Evolutionary conservation across 129 eudicot species (phyloP).

Genomic region (Apium graveolens): DNA sequence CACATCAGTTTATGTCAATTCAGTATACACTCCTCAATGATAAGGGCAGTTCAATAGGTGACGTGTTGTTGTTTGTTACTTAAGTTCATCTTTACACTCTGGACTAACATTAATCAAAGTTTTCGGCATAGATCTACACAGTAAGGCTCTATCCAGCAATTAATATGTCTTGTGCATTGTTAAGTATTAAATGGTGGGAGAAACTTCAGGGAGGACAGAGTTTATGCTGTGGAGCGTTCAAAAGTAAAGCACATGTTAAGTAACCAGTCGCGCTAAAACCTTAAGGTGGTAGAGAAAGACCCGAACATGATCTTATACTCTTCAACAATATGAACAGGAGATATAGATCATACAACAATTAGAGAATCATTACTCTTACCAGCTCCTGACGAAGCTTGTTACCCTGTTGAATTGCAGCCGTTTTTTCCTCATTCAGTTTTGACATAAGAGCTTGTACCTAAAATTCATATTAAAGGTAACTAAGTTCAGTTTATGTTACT

Average conservation of each 20-base stretch:
- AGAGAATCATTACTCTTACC: constrained; percentile 37
- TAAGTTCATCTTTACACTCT: not conserved
- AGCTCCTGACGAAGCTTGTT: constrained; percentile 62
- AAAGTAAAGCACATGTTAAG: not conserved
- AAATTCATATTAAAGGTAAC: constrained; percentile 9
- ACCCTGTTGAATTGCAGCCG: constrained; percentile 53
- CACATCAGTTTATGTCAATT: not conserved
- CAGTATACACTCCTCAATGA: too few species aligned
- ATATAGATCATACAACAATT: not conserved
- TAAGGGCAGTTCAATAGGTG: not conserved
- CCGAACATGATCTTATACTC: too few species aligned
- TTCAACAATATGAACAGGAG: too few species aligned
- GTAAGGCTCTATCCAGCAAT: too few species aligned
- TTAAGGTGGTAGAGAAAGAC: too few species aligned
- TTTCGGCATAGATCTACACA: too few species aligned
- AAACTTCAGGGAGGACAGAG: not conserved
- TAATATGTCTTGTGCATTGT: not conserved
- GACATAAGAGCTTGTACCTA: constrained; percentile 59
- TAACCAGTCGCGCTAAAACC: too few species aligned
- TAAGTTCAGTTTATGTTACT: not conserved
- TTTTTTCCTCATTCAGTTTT: constrained; percentile 66
- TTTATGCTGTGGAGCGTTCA: not conserved
- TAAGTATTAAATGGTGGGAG: not conserved
- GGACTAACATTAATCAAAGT: not conserved
- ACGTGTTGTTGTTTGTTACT: too few species aligned